Evolutionary conservation across 306 rosid species (phyloP).

Genomic region (Geum urbanum): DNA sequence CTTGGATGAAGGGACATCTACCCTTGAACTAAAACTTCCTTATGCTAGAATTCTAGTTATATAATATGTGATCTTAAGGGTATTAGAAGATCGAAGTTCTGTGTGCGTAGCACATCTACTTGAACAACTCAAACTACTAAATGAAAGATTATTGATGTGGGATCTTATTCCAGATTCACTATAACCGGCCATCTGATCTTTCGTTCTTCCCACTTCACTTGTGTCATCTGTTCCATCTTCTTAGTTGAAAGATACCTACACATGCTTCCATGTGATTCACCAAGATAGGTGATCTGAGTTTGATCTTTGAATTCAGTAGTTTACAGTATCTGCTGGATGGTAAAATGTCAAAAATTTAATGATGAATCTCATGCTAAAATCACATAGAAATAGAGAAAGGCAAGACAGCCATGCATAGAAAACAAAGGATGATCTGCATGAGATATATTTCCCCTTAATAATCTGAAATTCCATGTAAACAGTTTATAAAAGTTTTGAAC

Average conservation of each 20-base stretch:
- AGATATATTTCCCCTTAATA: background rate
- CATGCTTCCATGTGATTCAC: conserved; percentile 1
- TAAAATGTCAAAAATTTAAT: background rate
- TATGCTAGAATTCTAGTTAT: background rate
- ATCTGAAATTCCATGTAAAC: background rate
- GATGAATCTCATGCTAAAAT: background rate
- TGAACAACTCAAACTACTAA: background rate
- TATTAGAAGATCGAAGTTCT: background rate
- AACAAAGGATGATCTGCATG: background rate
- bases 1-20: background rate
- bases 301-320: background rate
- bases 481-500: background rate
- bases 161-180: background rate
- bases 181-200: background rate
- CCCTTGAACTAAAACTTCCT: background rate
- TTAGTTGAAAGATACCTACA: background rate
- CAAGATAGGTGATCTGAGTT: background rate
- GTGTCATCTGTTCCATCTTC: background rate
- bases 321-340: background rate
- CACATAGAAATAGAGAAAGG: background rate
- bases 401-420: background rate
- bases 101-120: background rate
- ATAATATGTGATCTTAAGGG: background rate
- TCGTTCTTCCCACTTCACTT: background rate
- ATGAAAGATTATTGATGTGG: background rate